Conservation (phyloP, 2,329 filamentous ascomycete species). For the Diplodia scrobiculata region DNA sequence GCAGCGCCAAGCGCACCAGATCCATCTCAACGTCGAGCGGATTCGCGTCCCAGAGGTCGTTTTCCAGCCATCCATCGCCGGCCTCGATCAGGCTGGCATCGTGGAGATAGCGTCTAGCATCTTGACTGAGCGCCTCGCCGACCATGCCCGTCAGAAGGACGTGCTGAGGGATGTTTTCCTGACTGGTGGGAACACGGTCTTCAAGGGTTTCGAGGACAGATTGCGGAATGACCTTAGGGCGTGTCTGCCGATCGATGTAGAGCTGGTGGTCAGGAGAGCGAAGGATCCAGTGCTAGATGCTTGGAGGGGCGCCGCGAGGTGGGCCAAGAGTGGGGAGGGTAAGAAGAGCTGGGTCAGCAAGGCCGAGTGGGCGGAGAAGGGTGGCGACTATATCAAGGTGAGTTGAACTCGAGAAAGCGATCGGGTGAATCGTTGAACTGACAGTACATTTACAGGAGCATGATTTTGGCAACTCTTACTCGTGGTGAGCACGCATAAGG, state of each 20-base stretch:
- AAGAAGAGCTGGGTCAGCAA: conserved; percentile 69
- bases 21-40: conserved; percentile 95
- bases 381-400: conserved; percentile 87
- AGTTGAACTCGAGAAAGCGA: conserved; percentile 15
- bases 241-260: conserved; percentile 68
- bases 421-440: not conserved
- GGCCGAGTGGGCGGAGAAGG: conserved; percentile 89
- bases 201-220: conserved; percentile 82
- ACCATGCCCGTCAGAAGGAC: conserved; percentile 61
- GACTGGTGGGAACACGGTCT: conserved; percentile 89
- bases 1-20: conserved; percentile 78
- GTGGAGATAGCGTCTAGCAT: conserved; percentile 92
- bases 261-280: conserved; percentile 72
- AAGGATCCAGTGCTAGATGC: conserved; percentile 79
- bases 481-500: conserved; percentile 7
- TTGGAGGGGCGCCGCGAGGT: conserved; percentile 88
- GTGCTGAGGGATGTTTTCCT: conserved; percentile 87
- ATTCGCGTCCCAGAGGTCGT: conserved; percentile 92
- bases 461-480: conserved; percentile 27
- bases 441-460: conserved; percentile 17
- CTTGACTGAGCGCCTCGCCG: conserved; percentile 73
- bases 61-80: conserved; percentile 89
- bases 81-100: conserved; percentile 88
- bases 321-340: conserved; percentile 67
- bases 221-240: conserved; percentile 71